These are phyloP conservation scores for Hypoxylon sp. DNA, from an alignment of 2,329 filamentous ascomycete genomes.

Conservation along the genomic window DNA sequence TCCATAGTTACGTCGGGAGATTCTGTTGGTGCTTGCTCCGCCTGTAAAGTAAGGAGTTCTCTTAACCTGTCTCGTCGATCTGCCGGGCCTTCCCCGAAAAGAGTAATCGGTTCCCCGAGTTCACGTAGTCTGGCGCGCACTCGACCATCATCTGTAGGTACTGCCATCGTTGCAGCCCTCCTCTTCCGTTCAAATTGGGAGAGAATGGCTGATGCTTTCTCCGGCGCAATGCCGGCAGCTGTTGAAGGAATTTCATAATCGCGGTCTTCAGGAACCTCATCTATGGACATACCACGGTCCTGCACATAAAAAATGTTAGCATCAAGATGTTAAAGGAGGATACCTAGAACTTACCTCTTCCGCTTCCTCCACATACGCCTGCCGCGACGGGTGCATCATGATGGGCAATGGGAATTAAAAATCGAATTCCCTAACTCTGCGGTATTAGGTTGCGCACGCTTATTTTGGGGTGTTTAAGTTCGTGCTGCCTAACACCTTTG, in stretches of 20 bases:
- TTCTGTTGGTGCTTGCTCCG: constrained; percentile 70
- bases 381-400: constrained; percentile 88
- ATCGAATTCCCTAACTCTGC: not conserved
- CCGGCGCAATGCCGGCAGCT: constrained; percentile 77
- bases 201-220: constrained; percentile 87
- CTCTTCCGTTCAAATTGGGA: constrained; percentile 93
- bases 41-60: constrained; percentile 81
- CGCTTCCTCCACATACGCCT: constrained; percentile 93
- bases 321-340: constrained; percentile 39
- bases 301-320: constrained; percentile 48
- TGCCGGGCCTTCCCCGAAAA: constrained; percentile 90
- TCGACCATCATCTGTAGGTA: constrained; percentile 92
- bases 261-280: constrained; percentile 73
- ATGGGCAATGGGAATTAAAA: constrained; percentile 52
- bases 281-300: constrained; percentile 53
- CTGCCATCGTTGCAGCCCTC: constrained; percentile 87
- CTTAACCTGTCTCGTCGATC: constrained; percentile 90
- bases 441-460: not conserved
- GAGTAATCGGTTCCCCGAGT: constrained; percentile 91
- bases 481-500: not conserved
- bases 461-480: not conserved
- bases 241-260: constrained; percentile 85
- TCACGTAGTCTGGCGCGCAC: constrained; percentile 86
- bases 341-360: constrained; percentile 71
- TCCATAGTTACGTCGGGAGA: constrained; percentile 73